Conservation (phyloP, 495 filamentous ascomycete genomes). For the Neurospora sp. region DNA sequence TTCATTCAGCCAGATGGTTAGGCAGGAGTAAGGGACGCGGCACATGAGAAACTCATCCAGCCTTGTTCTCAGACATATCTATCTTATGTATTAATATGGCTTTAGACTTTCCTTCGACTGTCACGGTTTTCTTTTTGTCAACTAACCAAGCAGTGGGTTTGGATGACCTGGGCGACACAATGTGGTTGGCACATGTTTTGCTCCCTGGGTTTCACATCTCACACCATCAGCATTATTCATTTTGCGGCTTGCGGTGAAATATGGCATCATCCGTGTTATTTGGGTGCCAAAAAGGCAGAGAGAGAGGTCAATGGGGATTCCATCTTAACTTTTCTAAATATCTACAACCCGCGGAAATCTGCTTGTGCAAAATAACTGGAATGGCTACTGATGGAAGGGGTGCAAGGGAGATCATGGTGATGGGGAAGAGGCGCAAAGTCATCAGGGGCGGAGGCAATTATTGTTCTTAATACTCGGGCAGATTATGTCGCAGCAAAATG, state of each 20-base stretch:
- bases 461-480: neutral
- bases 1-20: neutral
- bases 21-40: neutral
- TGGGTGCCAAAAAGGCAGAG: neutral
- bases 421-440: neutral
- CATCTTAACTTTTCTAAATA: neutral
- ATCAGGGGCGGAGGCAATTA: neutral
- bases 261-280: neutral
- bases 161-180: neutral
- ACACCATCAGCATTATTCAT: neutral
- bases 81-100: neutral
- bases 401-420: neutral
- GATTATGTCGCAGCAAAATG: neutral
- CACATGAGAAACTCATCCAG: neutral
- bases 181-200: neutral
- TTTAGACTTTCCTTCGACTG: neutral
- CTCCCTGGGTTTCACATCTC: neutral
- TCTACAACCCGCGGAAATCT: neutral
- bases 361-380: neutral
- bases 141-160: neutral
- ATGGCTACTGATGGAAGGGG: neutral
- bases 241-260: neutral
- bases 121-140: neutral
- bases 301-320: neutral
- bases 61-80: neutral